phyloP scores from a whole-genome alignment of 2,329 filamentous ascomycete species.

The Clonostachys rhizophaga region DNA sequence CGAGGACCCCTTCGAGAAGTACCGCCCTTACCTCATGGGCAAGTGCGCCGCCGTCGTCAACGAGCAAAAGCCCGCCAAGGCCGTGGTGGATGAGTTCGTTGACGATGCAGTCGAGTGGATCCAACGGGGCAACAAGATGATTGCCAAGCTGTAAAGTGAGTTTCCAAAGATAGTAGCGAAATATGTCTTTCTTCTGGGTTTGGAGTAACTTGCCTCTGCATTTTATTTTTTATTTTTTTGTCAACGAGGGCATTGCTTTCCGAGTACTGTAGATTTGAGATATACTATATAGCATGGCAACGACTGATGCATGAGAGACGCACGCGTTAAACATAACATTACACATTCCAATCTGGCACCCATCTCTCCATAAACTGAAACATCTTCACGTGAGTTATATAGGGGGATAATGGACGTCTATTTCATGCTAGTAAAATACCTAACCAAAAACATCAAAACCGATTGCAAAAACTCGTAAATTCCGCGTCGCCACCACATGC shows the following conservation, averaged over 20 bases:
- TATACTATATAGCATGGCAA: not conserved
- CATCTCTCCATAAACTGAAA: too few species aligned
- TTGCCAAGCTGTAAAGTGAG: constrained; percentile 63
- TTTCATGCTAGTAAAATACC: constrained; percentile 21
- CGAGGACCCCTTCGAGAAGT: constrained; percentile 88
- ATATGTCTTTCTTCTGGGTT: too few species aligned
- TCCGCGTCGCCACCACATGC: too few species aligned
- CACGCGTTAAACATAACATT: not conserved
- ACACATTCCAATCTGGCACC: not conserved
- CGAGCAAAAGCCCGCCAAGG: constrained; percentile 87
- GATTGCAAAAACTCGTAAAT: too few species aligned
- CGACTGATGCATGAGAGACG: not conserved
- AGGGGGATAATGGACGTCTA: constrained; percentile 14
- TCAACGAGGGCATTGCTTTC: too few species aligned
- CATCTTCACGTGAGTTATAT: not conserved
- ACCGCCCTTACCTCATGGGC: constrained; percentile 90
- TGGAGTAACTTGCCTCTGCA: too few species aligned
- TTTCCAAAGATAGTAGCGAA: not conserved
- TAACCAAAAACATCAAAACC: too few species aligned
- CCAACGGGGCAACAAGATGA: constrained; percentile 61
- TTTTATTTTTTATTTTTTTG: too few species aligned
- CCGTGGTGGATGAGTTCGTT: constrained; percentile 91
- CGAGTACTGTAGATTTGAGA: too few species aligned
- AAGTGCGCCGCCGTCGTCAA: constrained; percentile 93
- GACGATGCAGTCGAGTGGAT: constrained; percentile 70